These are phyloP conservation scores for Pseudotsuga menziesii DNA, from an alignment of 75 land plant genomes.

Conservation along the genomic window DNA sequence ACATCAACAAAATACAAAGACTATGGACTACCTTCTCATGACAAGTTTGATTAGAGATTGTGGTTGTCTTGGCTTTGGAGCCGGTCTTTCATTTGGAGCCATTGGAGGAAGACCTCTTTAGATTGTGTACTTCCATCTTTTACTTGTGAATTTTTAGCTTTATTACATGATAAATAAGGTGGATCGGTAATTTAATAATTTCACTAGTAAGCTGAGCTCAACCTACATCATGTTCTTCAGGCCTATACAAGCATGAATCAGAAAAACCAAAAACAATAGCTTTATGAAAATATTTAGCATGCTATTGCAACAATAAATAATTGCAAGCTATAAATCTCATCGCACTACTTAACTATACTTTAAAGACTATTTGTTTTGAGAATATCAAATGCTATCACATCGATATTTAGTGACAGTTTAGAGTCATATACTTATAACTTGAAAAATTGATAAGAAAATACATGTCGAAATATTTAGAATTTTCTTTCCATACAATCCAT, in stretches of 20 bases:
- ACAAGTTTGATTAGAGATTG: constrained; percentile 95
- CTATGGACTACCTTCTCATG: constrained; percentile 72
- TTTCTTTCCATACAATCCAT: no score
- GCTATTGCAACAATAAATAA: background rate
- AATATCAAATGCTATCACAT: background rate
- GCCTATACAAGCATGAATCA: constrained; percentile 34
- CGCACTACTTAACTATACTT: no score
- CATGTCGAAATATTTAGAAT: no score
- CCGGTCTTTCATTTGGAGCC: constrained; percentile 55
- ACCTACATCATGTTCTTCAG: constrained; percentile 93
- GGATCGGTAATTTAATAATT: constrained; percentile 91
- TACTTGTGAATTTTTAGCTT: constrained; percentile 12
- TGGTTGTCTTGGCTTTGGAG: constrained; percentile 74
- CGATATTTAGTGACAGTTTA: no score
- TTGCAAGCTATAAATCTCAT: background rate
- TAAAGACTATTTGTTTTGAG: no score
- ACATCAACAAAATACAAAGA: background rate
- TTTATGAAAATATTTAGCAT: background rate
- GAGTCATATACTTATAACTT: no score
- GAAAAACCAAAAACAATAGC: background rate
- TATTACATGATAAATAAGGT: constrained; percentile 49
- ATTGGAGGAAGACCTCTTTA: constrained; percentile 60
- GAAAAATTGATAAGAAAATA: no score
- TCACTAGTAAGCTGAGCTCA: constrained; percentile 81
- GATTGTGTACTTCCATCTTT: constrained; percentile 38